Conservation (phyloP, 352 stramenopile species). For the Nothophytophthora sp. region DNA sequence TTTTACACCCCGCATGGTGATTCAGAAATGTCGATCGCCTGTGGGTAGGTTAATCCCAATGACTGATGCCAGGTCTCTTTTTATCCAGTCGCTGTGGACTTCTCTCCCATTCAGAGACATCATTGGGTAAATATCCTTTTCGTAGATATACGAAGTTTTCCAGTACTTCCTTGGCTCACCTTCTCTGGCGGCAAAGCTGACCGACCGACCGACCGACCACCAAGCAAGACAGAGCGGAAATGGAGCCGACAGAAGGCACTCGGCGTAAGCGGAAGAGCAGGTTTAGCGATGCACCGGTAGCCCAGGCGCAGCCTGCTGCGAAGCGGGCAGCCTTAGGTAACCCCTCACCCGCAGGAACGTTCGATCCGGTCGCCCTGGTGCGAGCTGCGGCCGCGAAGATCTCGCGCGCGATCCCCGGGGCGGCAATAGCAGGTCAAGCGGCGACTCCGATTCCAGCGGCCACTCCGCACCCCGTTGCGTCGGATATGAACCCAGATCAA, state of each 20-base stretch:
- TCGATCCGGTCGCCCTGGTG: constrained; percentile 64
- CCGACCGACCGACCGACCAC: constrained; percentile 8
- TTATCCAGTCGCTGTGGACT: no score
- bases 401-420: constrained; percentile 51
- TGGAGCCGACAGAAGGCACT: constrained; percentile 29
- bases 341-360: background rate
- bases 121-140: no score
- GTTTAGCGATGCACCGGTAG: constrained; percentile 67
- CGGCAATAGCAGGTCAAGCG: background rate
- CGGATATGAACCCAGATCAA: constrained; percentile 28
- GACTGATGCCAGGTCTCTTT: no score
- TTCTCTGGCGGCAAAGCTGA: no score
- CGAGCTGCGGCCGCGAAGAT: constrained; percentile 80
- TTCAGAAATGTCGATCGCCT: no score
- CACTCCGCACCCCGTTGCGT: background rate
- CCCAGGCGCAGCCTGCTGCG: constrained; percentile 12
- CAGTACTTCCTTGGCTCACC: background rate
- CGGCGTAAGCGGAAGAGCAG: constrained; percentile 82
- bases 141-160: background rate
- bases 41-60: no score
- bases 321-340: constrained; percentile 11
- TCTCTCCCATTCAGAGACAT: no score
- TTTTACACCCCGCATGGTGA: no score
- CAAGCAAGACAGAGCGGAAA: constrained; percentile 25
- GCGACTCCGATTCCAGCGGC: background rate